Base-by-base conservation (phyloP, 2,329 filamentous ascomycete species). In the Scedosporium apiospermum region DNA sequence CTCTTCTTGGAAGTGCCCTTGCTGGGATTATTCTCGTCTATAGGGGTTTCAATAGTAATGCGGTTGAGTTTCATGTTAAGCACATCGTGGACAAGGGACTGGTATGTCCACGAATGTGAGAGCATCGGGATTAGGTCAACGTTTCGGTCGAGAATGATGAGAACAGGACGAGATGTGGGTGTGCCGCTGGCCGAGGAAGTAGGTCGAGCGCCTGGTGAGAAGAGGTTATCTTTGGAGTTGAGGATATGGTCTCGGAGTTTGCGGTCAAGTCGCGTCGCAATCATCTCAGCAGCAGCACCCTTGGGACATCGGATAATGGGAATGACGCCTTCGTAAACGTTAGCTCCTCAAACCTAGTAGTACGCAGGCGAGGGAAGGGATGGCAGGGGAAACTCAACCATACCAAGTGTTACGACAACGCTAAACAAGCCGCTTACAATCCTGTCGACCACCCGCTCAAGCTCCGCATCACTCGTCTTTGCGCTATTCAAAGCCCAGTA, bases 401-500 rank as follows among this genome's bases (percentile, higher is more conserved):
- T 80, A 88, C 92, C 93, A 91, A 97, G 96, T 4, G 95, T 99
- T n/a, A 96, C 95, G 64, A 95, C 88, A 58, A 99, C 95, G 66
- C 93, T 97, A 76, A 98, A 99, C n/a, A 99, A 79, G 0, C 95
- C 95, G 69, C 90, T 96, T 60, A 99, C 95, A 66, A 98, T 93
- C 67, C 88, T 87, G 74, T 99, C 93, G 38, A 99, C 85, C 44
- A 95, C 87, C 61, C 83, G 80, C 70, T 98, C 95, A 62, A 99
- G 82, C 71, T 95, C 90, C 64, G 95, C 90, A 69, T 98, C 95
- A 67, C 88, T 90, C 2, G 92, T 96, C 71, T 90, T 88, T 16
- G 89, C 90, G 74, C 93, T 98, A 77, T 98, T 98, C 71, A 99
- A 80, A n/a, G 90, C 91, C 86, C 91, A 96, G 73, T 99, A 99